Evolutionary conservation across 2,329 filamentous ascomycete species (phyloP).

Genomic region (Leptoxyphium fumago): DNA sequence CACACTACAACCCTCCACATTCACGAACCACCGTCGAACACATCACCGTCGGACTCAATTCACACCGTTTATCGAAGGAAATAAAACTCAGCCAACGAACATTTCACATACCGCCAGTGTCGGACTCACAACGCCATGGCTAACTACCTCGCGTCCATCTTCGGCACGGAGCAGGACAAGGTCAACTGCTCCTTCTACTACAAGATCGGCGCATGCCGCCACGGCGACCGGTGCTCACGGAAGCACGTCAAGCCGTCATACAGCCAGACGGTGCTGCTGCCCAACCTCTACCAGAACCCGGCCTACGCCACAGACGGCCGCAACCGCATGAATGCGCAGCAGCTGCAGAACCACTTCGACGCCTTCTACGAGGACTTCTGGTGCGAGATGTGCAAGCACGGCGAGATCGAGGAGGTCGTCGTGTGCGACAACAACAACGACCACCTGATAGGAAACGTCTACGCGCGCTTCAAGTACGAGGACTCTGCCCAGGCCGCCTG

Average conservation of each 20-base stretch:
- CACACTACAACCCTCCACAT: no score
- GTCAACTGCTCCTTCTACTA: conserved; percentile 99
- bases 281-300: conserved; percentile 98
- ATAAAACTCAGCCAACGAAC: no score
- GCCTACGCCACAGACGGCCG: conserved; percentile 53
- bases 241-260: conserved; percentile 99
- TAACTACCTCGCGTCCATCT: conserved; percentile 98
- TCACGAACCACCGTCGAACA: no score
- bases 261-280: conserved; percentile 91
- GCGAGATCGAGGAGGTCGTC: conserved; percentile 91
- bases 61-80: no score
- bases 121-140: conserved; percentile 46
- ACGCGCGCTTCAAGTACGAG: conserved; percentile 99
- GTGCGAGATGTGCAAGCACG: conserved; percentile 99
- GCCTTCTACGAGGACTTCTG: conserved; percentile 99
- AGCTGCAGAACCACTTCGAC: conserved; percentile 98
- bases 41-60: no score
- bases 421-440: conserved; percentile 99
- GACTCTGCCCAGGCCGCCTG: conserved; percentile 86
- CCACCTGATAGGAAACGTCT: conserved; percentile 96
- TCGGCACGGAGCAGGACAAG: conserved; percentile 97
- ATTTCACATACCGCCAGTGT: not conserved
- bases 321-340: conserved; percentile 85
- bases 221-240: conserved; percentile 93
- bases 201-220: conserved; percentile 97